phyloP scores from a whole-genome alignment of 345 rosid genomes.

The Euclidium syriacum region DNA sequence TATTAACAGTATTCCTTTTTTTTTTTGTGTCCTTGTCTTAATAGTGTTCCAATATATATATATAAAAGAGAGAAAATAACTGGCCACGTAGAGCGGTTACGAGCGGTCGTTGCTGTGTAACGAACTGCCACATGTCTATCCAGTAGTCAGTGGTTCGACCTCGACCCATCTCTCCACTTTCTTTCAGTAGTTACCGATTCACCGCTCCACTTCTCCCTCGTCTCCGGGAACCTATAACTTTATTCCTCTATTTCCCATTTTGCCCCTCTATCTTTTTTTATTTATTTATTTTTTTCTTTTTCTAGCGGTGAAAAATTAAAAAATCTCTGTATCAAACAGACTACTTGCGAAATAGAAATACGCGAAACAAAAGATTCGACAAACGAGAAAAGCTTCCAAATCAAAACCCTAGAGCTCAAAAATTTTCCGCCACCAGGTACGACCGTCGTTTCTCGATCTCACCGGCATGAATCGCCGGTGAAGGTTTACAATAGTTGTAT shows the following conservation, averaged over 20 bases:
- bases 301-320: conserved; percentile 8
- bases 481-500: neutral
- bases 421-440: neutral
- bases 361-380: conserved; percentile 17
- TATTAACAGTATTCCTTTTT: too few relatives aligned
- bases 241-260: conserved; percentile 8
- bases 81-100: neutral
- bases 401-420: conserved; percentile 31
- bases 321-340: neutral
- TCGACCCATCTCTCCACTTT: conserved; percentile 1
- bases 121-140: neutral
- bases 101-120: neutral
- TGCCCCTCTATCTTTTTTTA: neutral
- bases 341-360: neutral
- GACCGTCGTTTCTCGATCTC: conserved; percentile 8
- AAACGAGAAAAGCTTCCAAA: neutral
- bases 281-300: neutral
- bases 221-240: conserved; percentile 7
- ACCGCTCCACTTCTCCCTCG: conserved; percentile 20
- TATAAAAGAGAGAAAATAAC: too few relatives aligned
- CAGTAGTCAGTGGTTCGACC: neutral
- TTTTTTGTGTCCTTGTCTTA: too few relatives aligned
- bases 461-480: conserved; percentile 18
- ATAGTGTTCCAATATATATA: too few relatives aligned
- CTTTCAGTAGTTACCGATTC: conserved; percentile 16